These are phyloP conservation scores for Chara braunii DNA, from an alignment of 139 green algal genomes.

Conservation along the genomic window DNA sequence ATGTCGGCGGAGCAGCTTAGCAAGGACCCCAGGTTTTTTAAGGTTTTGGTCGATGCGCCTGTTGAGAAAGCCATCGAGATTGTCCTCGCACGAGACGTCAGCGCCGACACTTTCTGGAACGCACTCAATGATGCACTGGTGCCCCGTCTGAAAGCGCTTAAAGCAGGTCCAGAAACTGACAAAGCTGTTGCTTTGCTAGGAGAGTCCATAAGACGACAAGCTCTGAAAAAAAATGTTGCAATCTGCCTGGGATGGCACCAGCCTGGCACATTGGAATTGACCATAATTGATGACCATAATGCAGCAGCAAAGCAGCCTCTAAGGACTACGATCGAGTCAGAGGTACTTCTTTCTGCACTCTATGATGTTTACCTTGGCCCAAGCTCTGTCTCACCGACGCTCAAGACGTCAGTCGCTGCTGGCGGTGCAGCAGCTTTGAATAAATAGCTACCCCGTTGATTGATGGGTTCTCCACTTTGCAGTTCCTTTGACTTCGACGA, in stretches of 20 bases:
- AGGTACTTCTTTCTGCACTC: no score
- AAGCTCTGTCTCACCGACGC: no score
- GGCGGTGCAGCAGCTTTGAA: no score
- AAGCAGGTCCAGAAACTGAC: neutral
- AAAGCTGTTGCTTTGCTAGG: conserved; percentile 10
- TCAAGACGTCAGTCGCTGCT: no score
- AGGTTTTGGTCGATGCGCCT: conserved; percentile 1
- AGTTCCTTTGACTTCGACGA: no score
- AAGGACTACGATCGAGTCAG: no score
- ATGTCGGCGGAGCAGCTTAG: neutral
- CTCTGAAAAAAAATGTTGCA: conserved; percentile 16
- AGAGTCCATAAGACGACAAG: neutral
- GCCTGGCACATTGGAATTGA: conserved; percentile 17
- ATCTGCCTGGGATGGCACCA: conserved; percentile 8
- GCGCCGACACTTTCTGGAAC: neutral
- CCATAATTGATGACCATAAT: no score
- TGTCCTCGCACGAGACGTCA: conserved; percentile 9
- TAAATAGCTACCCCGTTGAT: no score
- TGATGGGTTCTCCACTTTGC: no score
- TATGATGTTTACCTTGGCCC: no score
- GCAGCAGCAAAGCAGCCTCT: no score
- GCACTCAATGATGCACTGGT: conserved; percentile 6
- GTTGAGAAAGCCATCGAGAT: conserved; percentile 18
- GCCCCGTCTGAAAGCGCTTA: conserved; percentile 1
- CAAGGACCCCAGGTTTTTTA: conserved; percentile 1